Evolutionary conservation across 2,329 filamentous ascomycete species (phyloP).

Genomic region (Balansia obtecta): DNA sequence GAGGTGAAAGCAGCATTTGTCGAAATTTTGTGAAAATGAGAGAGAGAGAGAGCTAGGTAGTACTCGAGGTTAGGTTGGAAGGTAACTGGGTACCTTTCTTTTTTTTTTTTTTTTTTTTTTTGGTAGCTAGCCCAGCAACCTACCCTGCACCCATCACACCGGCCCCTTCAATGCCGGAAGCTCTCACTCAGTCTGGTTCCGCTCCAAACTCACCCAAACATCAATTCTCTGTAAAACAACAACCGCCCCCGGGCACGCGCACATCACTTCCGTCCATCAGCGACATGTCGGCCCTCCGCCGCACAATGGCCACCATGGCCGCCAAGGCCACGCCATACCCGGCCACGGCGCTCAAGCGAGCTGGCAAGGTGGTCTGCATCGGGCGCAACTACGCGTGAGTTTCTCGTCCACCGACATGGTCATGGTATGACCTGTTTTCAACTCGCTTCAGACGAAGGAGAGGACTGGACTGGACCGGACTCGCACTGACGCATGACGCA

Average conservation of each 20-base stretch:
- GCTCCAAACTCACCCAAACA: background rate
- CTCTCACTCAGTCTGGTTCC: background rate
- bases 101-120: too few relatives aligned
- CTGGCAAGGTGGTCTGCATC: slow-evolving; percentile 79
- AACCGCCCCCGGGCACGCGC: background rate
- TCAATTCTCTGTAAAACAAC: background rate
- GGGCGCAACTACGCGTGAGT: slow-evolving; percentile 83
- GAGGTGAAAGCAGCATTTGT: background rate
- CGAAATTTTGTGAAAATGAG: background rate
- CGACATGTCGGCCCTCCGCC: slow-evolving; percentile 23
- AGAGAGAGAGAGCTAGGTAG: too few relatives aligned
- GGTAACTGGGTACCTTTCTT: too few relatives aligned
- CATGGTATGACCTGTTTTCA: too few relatives aligned
- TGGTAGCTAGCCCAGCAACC: too few relatives aligned
- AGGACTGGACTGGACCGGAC: background rate
- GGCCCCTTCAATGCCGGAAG: too few relatives aligned
- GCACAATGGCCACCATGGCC: slow-evolving; percentile 22
- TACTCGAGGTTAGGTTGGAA: too few relatives aligned
- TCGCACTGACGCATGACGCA: slow-evolving; percentile 20
- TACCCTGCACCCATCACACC: too few relatives aligned
- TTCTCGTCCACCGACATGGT: too few relatives aligned
- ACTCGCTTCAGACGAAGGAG: background rate
- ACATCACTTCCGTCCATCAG: background rate
- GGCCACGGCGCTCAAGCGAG: slow-evolving; percentile 38
- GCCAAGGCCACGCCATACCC: slow-evolving; percentile 14